Base-by-base conservation (phyloP, 495 filamentous ascomycete genomes). In the Cudoniella acicularis region DNA sequence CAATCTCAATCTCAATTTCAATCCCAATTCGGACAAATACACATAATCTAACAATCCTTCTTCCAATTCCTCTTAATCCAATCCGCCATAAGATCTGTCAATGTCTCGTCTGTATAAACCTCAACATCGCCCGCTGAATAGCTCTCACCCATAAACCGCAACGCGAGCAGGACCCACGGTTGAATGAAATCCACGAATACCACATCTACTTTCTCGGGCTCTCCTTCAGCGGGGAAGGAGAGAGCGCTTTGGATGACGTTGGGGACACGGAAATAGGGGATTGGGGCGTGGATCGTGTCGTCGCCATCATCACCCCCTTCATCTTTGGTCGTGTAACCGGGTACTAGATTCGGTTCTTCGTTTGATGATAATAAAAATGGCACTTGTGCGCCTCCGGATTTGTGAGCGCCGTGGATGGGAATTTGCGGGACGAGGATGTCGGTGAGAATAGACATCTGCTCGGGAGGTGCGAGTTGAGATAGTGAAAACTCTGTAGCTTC, bases 171-270 rank as follows among this genome's bases (percentile, higher is more conserved):
- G 50, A 97, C 75, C 78, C 87, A 90, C 40, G 81, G 80, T 71
- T 96, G 80, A 50, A 98, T 87, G 62, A 97, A 98, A 64, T 96
- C 92, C 48, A 93, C 78, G 69, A 94, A 98, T 21, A 97, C 85
- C 3, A 98, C 63, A 68, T 97, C 93, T 1, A 98, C 87, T 0
- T 62, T 86, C 64, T 86, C 80, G 0, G 92, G 89, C 13, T 79
- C 74, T 1, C 69, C 68, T 17, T 66, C 61, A 9, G 56, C 64
- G 0, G 82, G 72, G 57, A 90, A 84, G 1, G 67, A 73, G 30
- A 88, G 76, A 48, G 86, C 68, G 0, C 85, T 69, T 65, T 90
- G 87, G 59, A 98, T 83, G 68, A 85, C 88, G 67, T 96, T 96
- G 1, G 93, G 92, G 11, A 94, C 82, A 2, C 71, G 67, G 70